Conservation (phyloP, 2,329 filamentous ascomycete genomes). For the Metarhizium humberi region DNA sequence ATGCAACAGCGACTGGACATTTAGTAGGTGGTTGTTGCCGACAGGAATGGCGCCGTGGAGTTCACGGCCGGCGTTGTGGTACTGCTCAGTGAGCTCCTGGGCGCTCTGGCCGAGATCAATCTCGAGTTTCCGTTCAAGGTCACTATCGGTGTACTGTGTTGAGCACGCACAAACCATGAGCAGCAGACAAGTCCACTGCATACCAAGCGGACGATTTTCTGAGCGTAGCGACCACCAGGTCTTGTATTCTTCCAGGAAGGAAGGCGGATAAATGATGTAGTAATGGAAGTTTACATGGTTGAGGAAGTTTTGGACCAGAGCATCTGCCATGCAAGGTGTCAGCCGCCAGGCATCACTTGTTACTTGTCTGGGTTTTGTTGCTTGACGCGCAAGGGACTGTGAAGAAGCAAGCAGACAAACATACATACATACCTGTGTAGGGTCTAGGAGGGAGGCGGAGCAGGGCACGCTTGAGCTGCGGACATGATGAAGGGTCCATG, state of each 20-base stretch:
- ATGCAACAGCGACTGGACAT: slow-evolving; percentile 26
- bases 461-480: slow-evolving; percentile 22
- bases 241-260: slow-evolving; percentile 26
- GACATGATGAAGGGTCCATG: slow-evolving; percentile 12
- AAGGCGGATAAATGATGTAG: slow-evolving; percentile 27
- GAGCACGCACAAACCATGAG: slow-evolving; percentile 29
- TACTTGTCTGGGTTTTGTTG: not conserved
- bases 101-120: slow-evolving; percentile 19
- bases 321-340: slow-evolving; percentile 15
- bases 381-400: no score
- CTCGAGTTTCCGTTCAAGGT: slow-evolving; percentile 21
- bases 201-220: slow-evolving; percentile 19
- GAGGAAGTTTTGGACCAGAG: slow-evolving; percentile 28
- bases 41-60: slow-evolving; percentile 23
- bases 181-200: slow-evolving; percentile 29
- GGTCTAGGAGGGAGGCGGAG: slow-evolving; percentile 21
- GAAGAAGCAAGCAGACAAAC: not conserved
- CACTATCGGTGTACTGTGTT: slow-evolving; percentile 21
- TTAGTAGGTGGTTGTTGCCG: slow-evolving; percentile 21
- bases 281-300: slow-evolving; percentile 28
- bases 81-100: slow-evolving; percentile 20
- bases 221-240: slow-evolving; percentile 24
- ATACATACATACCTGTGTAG: slow-evolving; percentile 21
- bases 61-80: slow-evolving; percentile 23
- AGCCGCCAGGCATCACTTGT: not conserved